phyloP scores from a whole-genome alignment of 2,329 filamentous ascomycete species.

The Pseudogymnoascus destructans region DNA sequence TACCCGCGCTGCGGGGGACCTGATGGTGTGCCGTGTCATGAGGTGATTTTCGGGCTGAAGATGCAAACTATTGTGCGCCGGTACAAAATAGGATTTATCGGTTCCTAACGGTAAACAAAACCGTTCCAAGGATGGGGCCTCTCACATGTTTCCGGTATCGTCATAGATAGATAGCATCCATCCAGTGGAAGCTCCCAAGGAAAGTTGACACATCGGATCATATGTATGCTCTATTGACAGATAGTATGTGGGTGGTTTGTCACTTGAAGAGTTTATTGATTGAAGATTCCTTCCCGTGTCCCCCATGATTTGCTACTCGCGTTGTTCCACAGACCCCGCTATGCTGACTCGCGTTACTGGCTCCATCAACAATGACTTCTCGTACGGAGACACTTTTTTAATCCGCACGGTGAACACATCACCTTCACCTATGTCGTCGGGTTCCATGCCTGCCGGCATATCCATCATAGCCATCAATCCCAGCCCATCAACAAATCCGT shows the following conservation, averaged over 20 bases:
- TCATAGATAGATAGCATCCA: not conserved
- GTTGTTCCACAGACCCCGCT: constrained; percentile 5
- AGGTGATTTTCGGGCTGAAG: not conserved
- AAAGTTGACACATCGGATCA: constrained; percentile 6
- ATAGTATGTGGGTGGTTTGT: not conserved
- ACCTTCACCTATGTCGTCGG: not conserved
- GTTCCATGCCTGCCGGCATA: not conserved
- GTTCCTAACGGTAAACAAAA: not conserved
- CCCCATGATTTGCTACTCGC: not conserved
- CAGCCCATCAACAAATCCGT: not conserved
- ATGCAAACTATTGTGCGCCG: constrained; percentile 1
- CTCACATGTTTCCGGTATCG: not conserved
- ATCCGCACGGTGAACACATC: constrained; percentile 6
- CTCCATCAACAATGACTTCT: constrained; percentile 5
- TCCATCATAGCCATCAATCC: constrained; percentile 5
- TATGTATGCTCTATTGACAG: not conserved
- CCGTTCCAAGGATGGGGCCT: not conserved
- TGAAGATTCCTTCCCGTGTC: constrained; percentile 1
- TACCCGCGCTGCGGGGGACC: not conserved
- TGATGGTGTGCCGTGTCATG: constrained; percentile 5
- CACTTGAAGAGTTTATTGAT: not conserved
- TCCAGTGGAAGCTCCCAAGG: not conserved
- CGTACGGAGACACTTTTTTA: not conserved
- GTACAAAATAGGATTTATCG: not conserved
- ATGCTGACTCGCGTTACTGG: not conserved